A percentile compares a stretch with the other conserved stretches of the same genome.
Evolutionary conservation across 192 early-diverging fungal species (phyloP).

Genomic region (Coemansia sp.): DNA sequence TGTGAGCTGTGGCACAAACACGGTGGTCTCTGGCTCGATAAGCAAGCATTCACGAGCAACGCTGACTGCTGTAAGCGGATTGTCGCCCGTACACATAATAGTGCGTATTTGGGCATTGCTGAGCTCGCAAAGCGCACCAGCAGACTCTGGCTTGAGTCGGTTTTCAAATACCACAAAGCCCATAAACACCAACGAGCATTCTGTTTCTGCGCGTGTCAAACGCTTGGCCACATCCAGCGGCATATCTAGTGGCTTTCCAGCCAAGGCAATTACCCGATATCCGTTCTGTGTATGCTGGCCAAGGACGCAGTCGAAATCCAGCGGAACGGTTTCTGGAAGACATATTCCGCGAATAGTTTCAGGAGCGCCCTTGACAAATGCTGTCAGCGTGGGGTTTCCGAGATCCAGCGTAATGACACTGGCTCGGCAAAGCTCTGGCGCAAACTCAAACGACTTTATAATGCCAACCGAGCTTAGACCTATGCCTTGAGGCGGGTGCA

Average conservation of each 20-base stretch:
- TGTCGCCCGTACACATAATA: conserved; percentile 99
- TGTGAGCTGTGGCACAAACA: conserved; percentile 68
- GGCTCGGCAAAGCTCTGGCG: conserved; percentile 81
- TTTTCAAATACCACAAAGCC: conserved; percentile 99
- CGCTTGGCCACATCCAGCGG: conserved; percentile 60
- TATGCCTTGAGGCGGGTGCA: conserved; percentile 1
- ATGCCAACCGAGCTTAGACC: conserved; percentile 50
- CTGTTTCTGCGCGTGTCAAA: conserved; percentile 67
- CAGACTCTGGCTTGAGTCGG: conserved; percentile 84
- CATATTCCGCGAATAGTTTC: conserved; percentile 89
- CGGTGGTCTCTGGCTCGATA: conserved; percentile 61
- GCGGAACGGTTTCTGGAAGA: conserved; percentile 68
- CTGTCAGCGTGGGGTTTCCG: conserved; percentile 13
- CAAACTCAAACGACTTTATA: conserved; percentile 86
- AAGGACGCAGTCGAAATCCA: conserved; percentile 70
- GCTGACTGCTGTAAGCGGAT: conserved; percentile 90
- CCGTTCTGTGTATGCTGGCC: conserved; percentile 85
- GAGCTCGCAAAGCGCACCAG: conserved; percentile 69
- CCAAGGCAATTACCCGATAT: conserved; percentile 92
- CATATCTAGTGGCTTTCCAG: conserved; percentile 60
- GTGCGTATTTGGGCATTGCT: conserved; percentile 77
- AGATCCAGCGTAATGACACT: conserved; percentile 74
- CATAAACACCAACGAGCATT: conserved; percentile 77
- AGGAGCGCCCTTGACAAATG: conserved; percentile 96
- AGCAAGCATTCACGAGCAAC: conserved; percentile 90